Percentiles rank a stretch among this genome's conserved stretches.
phyloP scores from a whole-genome alignment of 2,329 filamentous ascomycete species.

The Ascochyta fabae region DNA sequence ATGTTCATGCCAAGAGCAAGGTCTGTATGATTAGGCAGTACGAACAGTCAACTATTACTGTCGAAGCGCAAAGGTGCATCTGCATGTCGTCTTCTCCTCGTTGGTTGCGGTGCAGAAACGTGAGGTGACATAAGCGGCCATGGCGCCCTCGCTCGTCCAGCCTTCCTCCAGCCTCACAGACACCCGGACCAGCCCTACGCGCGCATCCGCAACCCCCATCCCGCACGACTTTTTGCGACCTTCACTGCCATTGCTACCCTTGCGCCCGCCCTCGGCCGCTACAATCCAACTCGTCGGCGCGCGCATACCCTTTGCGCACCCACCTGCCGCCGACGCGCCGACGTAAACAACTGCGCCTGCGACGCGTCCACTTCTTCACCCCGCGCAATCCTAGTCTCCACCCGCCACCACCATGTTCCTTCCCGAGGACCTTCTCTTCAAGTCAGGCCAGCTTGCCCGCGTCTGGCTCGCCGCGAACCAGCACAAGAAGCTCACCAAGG shows the following conservation, averaged over 20 bases:
- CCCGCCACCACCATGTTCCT: slow-evolving; percentile 78
- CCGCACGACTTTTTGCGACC: slow-evolving; percentile 19
- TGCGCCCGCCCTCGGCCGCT: slow-evolving; percentile 26
- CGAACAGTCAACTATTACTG: no score
- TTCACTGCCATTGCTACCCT: slow-evolving; percentile 32
- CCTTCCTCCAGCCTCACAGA: slow-evolving; percentile 13
- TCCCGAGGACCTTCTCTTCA: slow-evolving; percentile 91
- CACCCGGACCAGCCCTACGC: slow-evolving; percentile 23
- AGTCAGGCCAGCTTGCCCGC: slow-evolving; percentile 94
- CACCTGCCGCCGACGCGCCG: slow-evolving; percentile 38
- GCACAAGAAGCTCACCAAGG: slow-evolving; percentile 97
- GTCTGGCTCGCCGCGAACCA: slow-evolving; percentile 98
- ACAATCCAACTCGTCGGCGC: slow-evolving; percentile 28
- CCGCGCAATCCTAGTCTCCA: slow-evolving; percentile 16
- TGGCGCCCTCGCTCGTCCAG: slow-evolving; percentile 1
- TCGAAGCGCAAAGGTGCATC: not conserved
- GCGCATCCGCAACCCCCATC: slow-evolving; percentile 33
- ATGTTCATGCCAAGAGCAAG: not conserved
- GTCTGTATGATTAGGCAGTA: not conserved
- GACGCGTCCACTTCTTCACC: slow-evolving; percentile 28
- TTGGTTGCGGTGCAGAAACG: slow-evolving; percentile 1
- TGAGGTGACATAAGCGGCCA: slow-evolving; percentile 12
- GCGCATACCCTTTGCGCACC: slow-evolving; percentile 32
- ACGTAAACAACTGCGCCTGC: slow-evolving; percentile 37
- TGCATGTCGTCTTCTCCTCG: not conserved